Base-by-base conservation (phyloP, 1,139 yeast species). In the Lodderomyces jiufengensis region DNA sequence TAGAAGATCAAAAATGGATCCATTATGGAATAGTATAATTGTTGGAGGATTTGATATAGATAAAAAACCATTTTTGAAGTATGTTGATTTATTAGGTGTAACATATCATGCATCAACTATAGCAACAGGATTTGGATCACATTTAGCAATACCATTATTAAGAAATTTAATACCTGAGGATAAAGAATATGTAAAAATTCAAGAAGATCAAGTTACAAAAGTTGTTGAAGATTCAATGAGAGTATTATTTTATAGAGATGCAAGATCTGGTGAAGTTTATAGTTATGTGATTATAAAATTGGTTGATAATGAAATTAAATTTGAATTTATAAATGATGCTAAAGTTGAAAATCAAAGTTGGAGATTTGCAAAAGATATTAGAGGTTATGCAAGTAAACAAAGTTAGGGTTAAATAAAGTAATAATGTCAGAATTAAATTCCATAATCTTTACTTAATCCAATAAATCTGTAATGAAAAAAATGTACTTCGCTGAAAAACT, bases 111-210 rank as follows among this genome's bases (percentile, higher is more conserved):
- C 97, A 0, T 95, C 96, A 24, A 74, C 95, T 3, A 67, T 94
- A 44, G 96, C 97, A 33, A 90, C 98, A 2, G 99, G 99, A 1
- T 92, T 90, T 59, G 99, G 98, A 40, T 83, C 95, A 9, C 92
- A 94, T 60, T 71, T 94, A 60, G 98, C 98, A 3, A 66, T 88
- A 30, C 99, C 99, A 24, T 67, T 94, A 48, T 73, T 94, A 58
- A 82, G 99, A 66, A 80, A 84, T 56, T 72, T 83, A 43, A 86
- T 84, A 33, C 95, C 90, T 40, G 67, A 70, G 31, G 97, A 90
- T 48, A 80, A 75, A 26, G 96, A 88, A 49, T 80, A 70, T 49
- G 77, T 68, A 21, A 77, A 80, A 31, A 76, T 92, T 20, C 67
- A 77, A 24, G 85, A 85, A 53, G 82, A 73, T 42, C 78, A 84